Evolutionary conservation across 1,139 yeast species (phyloP), one percentile per base, ranked within the genome.

Genomic region (Debaryomyces robertsiae): DNA sequence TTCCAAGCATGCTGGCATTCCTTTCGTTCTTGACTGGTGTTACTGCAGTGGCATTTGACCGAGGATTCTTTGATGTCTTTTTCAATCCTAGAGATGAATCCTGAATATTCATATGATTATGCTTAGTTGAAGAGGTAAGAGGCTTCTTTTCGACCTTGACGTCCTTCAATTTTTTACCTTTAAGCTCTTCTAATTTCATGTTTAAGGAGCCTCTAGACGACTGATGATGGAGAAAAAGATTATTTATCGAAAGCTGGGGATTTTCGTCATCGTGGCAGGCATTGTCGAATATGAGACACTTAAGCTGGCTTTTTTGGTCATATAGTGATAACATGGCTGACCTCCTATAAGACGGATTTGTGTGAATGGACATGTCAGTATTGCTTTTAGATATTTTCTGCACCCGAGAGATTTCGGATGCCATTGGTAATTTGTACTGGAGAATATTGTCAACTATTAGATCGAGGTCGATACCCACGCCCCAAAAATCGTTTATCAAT

Each of bases 301-400:
- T 61, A 52, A 66, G 63, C 53, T 64, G 65, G 27, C 60, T 54
- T 36, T 58, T 58, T 43, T 58, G 61, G 45, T 77, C 82, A 48
- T 77, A 73, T 45, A 79, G 61, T 4, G 80, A 75, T 38, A 79
- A 63, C 70, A 79, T 75, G 3, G 80, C 81, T 28, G 80, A 75
- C 41, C 83, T 65, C 53, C 83, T 65, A 48, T 67, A 71, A 9
- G 79, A 68, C 2, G 83, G 79, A 48, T 77, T 77, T 3, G 73
- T 68, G 40, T 64, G 72, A 45, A 78, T 55, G 4, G 75, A 69
- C 44, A 61, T 53, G 44, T 70, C 75, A 2, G 75, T 67, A 34
- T 49, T 58, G 22, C 69, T 60, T 55, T 66, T 62, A n/a, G 66
- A 53, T 34, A 63, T 39, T 39, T 57, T 58, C 22, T 55, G 54